These are phyloP conservation scores for Sanghuangporus baumii DNA, from an alignment of 1,284 basidiomycete genomes.

Conservation along the genomic window DNA sequence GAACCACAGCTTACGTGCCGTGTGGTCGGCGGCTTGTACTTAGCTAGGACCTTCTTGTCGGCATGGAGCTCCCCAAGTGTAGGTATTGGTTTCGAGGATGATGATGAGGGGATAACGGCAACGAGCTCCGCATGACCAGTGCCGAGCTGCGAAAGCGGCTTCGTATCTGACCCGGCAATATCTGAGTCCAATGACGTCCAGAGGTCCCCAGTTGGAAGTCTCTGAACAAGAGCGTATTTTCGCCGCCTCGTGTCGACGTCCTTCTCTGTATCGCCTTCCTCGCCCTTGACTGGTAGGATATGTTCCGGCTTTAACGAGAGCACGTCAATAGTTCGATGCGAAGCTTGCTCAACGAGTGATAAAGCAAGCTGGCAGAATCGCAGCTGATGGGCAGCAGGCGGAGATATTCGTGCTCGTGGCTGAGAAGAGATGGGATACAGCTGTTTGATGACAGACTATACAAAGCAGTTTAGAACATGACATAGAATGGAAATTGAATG, in stretches of 20 bases:
- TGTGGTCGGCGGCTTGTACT: constrained; percentile 37
- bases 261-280: constrained; percentile 25
- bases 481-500: neutral
- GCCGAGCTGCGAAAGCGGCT: constrained; percentile 43
- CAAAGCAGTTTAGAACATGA: constrained; percentile 17
- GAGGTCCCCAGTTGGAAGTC: constrained; percentile 65
- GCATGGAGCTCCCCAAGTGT: constrained; percentile 28
- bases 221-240: constrained; percentile 72
- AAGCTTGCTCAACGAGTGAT: constrained; percentile 65
- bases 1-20: constrained; percentile 53
- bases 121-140: constrained; percentile 71
- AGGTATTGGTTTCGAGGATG: constrained; percentile 28
- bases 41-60: constrained; percentile 34
- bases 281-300: constrained; percentile 33
- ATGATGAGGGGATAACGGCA: constrained; percentile 56
- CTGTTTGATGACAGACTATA: constrained; percentile 55
- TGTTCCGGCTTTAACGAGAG: constrained; percentile 41
- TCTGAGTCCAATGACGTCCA: constrained; percentile 70
- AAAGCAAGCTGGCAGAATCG: constrained; percentile 68
- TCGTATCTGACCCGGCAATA: constrained; percentile 26
- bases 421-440: constrained; percentile 63
- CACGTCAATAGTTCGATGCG: constrained; percentile 37
- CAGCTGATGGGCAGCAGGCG: constrained; percentile 60
- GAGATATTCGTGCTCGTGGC: constrained; percentile 53
- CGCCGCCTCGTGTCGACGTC: constrained; percentile 23